Evolutionary conservation across 202 grass and related monocot genomes (phyloP), one percentile per base, ranked within the genome.

Genomic region (Bolboschoenoplectus hybrid): DNA sequence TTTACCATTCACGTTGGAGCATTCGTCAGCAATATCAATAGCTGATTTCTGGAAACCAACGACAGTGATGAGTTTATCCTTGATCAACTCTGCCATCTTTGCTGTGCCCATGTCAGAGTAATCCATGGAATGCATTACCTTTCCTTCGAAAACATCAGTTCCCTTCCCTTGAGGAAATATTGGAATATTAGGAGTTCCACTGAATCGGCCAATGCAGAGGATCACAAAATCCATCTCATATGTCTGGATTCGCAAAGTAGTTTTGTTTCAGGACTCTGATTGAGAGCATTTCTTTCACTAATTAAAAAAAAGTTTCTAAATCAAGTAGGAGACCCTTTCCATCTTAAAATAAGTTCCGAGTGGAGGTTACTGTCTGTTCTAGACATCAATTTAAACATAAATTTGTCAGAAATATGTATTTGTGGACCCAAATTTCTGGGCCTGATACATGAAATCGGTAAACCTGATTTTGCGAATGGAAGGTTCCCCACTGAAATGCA

Each of bases 121-220:
- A 11, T 97, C 91, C 92, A 89, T 89, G 79, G 88, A 91, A 71
- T 92, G 89, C n/a, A 97, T 85, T 69, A 89, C 86, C 39, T 58
- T 76, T 9, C 95, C 89, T 0, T 62, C 55, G 81, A 97, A 97
- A 36, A 67, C 85, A 11, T 90, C 91, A 32, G 89, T 87, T 1
- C 91, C 95, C 7, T 11, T 86, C 36, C 74, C 46, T 35, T 81
- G 6, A 3, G 89, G 89, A 85, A 82, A 97, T 47, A 7, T 34
- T 16, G 92, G 95, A 14, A 94, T 72, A 83, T 93, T 91, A 1
- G 92, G 91, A 43, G 83, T 67, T 74, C 91, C 95, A 64, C 95
- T 93, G 89, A 94, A 97, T 19, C 89, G 86, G 60, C 95, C 92
- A 61, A 97, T 49, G 88, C 91, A 94, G 3, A 97, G 86, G 26